Percentiles rank a stretch among this genome's conserved stretches.
Conservation (phyloP, 805 yeast species). For the Hanseniaspora mollemarum region DNA sequence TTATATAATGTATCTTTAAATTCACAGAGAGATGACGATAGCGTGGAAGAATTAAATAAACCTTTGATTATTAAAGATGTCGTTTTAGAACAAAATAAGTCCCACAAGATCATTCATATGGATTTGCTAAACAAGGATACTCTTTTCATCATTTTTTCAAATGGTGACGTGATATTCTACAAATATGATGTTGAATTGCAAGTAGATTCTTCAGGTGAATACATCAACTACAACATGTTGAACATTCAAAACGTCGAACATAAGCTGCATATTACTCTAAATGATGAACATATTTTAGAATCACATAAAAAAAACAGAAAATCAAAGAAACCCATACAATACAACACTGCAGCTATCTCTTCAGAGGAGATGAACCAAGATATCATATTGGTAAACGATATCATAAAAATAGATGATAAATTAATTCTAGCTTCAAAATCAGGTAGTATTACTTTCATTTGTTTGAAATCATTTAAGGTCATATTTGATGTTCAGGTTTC, state of each 20-base stretch:
- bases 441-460: conserved; percentile 2
- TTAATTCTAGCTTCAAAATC: conserved; percentile 6
- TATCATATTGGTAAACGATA: not conserved
- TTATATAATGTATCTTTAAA: conserved; percentile 11
- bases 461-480: not conserved
- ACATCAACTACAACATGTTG: conserved; percentile 10
- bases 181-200: conserved; percentile 4
- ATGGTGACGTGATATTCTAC: conserved; percentile 7
- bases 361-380: conserved; percentile 2
- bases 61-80: conserved; percentile 13
- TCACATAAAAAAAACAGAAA: conserved; percentile 10
- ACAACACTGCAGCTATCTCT: conserved; percentile 8
- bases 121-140: not conserved
- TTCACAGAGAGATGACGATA: conserved; percentile 11
- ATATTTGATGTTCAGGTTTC: not conserved
- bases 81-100: not conserved
- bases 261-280: not conserved
- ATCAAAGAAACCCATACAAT: conserved; percentile 14
- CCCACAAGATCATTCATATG: conserved; percentile 8
- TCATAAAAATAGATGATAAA: not conserved
- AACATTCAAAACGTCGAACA: not conserved
- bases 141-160: not conserved
- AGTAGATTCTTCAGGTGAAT: not conserved
- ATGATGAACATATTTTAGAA: not conserved
- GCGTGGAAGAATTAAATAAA: conserved; percentile 1